Evolutionary conservation across 208 protist genomes (phyloP).

Genomic region (Acanthamoeba castellanii): DNA sequence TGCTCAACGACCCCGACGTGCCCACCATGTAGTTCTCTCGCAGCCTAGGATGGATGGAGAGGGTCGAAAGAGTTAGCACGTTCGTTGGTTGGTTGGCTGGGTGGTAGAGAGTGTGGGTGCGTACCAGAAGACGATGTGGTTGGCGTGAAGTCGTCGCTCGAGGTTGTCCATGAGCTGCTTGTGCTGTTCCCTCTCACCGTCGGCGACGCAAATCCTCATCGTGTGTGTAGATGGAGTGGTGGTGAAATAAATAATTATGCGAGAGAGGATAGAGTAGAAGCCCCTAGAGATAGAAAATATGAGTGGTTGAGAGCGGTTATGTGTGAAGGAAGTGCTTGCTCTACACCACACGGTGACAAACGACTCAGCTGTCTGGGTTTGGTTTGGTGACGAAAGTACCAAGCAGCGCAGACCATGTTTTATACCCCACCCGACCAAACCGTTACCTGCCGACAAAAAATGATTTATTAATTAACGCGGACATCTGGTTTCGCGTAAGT

Average conservation of each 20-base stretch:
- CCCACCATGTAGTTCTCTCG: constrained; percentile 65
- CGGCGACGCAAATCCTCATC: constrained; percentile 69
- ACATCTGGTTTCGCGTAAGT: background rate
- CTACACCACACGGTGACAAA: background rate
- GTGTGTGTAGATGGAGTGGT: background rate
- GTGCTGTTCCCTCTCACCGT: constrained; percentile 74
- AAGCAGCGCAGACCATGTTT: background rate
- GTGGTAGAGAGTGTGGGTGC: background rate
- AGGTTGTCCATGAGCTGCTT: constrained; percentile 75
- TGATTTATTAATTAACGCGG: constrained; percentile 29
- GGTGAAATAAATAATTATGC: background rate
- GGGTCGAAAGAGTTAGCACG: background rate
- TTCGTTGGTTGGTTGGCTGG: background rate
- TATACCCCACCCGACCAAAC: background rate
- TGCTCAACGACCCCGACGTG: background rate
- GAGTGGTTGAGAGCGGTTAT: background rate
- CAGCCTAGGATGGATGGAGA: background rate
- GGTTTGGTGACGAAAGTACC: background rate
- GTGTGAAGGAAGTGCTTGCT: background rate
- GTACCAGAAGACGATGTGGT: constrained; percentile 72
- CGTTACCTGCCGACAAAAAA: constrained; percentile 26
- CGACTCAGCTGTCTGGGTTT: background rate
- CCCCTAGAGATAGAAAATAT: background rate
- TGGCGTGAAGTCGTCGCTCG: constrained; percentile 68
- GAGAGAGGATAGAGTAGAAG: background rate